Evolutionary conservation across 163 green algal species (phyloP), one percentile per base, ranked within the genome.

Genomic region (Dunaliella salina): DNA sequence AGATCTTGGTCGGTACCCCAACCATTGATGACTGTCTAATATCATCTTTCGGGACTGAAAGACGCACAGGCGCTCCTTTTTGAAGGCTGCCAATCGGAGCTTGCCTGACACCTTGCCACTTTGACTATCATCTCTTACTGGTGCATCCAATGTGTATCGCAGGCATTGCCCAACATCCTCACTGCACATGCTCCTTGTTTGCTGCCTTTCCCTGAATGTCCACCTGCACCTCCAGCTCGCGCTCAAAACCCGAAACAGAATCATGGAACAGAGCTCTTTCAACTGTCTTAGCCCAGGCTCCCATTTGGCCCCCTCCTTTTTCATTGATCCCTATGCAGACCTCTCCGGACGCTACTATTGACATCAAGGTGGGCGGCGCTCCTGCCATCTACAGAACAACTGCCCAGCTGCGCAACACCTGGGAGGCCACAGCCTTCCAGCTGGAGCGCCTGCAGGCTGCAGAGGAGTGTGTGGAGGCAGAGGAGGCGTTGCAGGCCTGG

Each of bases 381-480:
- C 4, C 89, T 0, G 88, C 86, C 17, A 13, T 94, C 0, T 24
- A 11, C 0, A 90, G 92, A 50, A 85, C 84, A 81, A 95, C 92
- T 13, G 86, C 90, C 0, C 89, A 88, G 32, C 91, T 98, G 88
- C 91, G 97, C 35, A 94, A 98, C 86, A 90, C 91, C 25, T 99
- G 97, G 97, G 97, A 99, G 94, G 93, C 95, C 81, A 99, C 96
- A 0, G 91, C 91, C 30, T 99, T 99, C 91, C 88, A 91, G 71
- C 92, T 99, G 82, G 97, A 99, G 92, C 88, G 92, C 25, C 88
- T 96, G 81, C 95, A 98, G 90, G 84, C 84, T 17, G 90, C 92
- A 0, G 94, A 96, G 91, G 94, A 96, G 88, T 95, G 88, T 35
- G 97, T 99, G 26, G 93, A 91, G 15, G 85, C 84, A 40, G 97